phyloP scores from a whole-genome alignment of 106 monocot genomes.

The Xerophyta viscosa region DNA sequence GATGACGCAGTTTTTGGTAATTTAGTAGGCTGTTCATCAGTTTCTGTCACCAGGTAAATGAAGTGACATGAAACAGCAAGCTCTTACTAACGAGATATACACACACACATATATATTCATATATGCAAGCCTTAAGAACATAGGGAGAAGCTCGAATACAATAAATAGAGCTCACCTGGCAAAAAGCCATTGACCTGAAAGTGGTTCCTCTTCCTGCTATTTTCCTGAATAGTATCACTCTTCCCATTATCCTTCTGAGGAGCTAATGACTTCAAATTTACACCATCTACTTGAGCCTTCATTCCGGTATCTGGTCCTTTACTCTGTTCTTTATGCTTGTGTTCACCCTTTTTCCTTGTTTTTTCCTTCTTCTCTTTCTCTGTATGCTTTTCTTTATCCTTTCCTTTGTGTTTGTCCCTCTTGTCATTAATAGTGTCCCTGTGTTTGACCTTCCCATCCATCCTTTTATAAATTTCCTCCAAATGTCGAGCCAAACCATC shows the following conservation, averaged over 20 bases:
- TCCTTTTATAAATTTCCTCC: slow-evolving; percentile 7
- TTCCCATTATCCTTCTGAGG: slow-evolving; percentile 11
- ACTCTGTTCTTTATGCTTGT: no score
- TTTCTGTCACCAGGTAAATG: slow-evolving; percentile 49
- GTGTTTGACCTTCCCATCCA: slow-evolving; percentile 16
- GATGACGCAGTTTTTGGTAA: slow-evolving; percentile 29
- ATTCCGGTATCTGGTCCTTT: slow-evolving; percentile 10
- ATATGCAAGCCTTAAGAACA: background rate
- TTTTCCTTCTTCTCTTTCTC: no score
- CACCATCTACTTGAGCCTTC: slow-evolving; percentile 24
- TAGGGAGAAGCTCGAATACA: background rate
- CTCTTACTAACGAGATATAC: background rate
- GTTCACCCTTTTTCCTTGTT: no score
- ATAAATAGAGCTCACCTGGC: slow-evolving; percentile 43
- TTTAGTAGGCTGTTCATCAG: slow-evolving; percentile 43
- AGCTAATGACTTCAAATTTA: slow-evolving; percentile 18
- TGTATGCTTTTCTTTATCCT: slow-evolving; percentile 5
- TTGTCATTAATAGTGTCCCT: slow-evolving; percentile 4
- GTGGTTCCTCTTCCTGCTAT: slow-evolving; percentile 45
- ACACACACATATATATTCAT: background rate
- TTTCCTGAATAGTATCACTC: slow-evolving; percentile 17
- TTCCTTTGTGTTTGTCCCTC: slow-evolving; percentile 11
- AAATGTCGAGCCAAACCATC: slow-evolving; percentile 1
- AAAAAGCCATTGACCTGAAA: slow-evolving; percentile 46
- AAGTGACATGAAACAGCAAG: slow-evolving; percentile 15